Percentiles rank a stretch among this genome's conserved stretches.
Conservation (phyloP, 2,329 filamentous ascomycete species). For the Cordyceps cicadae region DNA sequence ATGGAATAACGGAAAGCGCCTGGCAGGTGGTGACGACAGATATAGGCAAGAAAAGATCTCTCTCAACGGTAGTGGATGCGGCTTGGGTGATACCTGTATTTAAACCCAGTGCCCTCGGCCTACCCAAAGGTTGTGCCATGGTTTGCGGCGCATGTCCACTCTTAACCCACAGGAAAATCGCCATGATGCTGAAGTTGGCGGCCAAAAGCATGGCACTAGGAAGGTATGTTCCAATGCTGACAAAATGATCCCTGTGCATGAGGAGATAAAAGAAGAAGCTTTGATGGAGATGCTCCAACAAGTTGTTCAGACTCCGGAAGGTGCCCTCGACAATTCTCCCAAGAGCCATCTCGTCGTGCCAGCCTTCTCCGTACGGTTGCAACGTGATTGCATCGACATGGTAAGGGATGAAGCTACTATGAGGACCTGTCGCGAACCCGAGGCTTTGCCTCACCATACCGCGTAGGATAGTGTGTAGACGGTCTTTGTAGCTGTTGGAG, state of each 20-base stretch:
- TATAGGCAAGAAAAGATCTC: conserved; percentile 65
- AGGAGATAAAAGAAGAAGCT: conserved; percentile 99
- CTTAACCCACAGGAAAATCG: conserved; percentile 86
- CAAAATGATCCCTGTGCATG: conserved; percentile 85
- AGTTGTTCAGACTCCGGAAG: conserved; percentile 89
- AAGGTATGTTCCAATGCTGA: conserved; percentile 95
- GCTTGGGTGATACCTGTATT: background rate
- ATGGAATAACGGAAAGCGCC: conserved; percentile 67
- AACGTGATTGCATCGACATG: conserved; percentile 94
- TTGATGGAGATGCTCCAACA: conserved; percentile 93
- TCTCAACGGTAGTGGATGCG: conserved; percentile 36
- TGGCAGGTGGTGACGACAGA: conserved; percentile 65
- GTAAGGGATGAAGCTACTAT: conserved; percentile 95
- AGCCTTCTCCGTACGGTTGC: conserved; percentile 81
- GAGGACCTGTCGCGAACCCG: conserved; percentile 80
- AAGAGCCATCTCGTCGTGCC: conserved; percentile 96
- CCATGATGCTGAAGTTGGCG: conserved; percentile 90
- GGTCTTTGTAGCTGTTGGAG: conserved; percentile 67
- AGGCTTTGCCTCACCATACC: conserved; percentile 90
- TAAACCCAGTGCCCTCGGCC: conserved; percentile 4
- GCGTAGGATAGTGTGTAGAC: conserved; percentile 78
- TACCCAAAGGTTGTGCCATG: conserved; percentile 8
- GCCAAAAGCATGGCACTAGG: conserved; percentile 97
- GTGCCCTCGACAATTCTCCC: conserved; percentile 83
- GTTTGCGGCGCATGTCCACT: conserved; percentile 51